Evolutionary conservation across 2,329 filamentous ascomycete species (phyloP).

Genomic region (Penicillium thymicola): DNA sequence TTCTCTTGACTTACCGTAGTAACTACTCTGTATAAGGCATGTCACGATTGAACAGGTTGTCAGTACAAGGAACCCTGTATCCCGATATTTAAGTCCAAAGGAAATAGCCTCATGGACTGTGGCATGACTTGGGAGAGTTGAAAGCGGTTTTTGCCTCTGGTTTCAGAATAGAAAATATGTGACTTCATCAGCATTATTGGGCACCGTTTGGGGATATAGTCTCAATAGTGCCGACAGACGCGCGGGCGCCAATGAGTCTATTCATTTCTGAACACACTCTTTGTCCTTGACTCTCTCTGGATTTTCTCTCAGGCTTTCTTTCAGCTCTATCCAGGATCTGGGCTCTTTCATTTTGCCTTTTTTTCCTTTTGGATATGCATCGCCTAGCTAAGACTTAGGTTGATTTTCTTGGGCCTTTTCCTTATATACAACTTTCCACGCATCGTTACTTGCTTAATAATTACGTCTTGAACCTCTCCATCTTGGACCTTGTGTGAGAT

Average conservation of each 20-base stretch:
- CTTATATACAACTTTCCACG: constrained; percentile 9
- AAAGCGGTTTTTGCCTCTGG: background rate
- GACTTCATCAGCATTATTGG: background rate
- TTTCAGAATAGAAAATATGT: background rate
- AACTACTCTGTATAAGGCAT: background rate
- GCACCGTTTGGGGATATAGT: background rate
- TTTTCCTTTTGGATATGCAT: background rate
- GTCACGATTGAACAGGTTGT: background rate
- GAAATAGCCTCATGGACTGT: background rate
- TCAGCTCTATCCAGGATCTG: constrained; percentile 14
- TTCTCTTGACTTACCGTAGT: background rate
- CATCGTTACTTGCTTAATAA: background rate
- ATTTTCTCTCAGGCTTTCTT: constrained; percentile 1
- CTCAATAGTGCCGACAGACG: constrained; percentile 1
- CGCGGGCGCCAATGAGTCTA: background rate
- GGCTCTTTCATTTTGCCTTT: background rate
- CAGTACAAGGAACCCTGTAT: background rate
- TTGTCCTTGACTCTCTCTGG: background rate
- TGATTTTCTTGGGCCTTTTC: constrained; percentile 15
- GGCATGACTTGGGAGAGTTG: background rate
- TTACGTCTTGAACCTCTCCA: constrained; percentile 4
- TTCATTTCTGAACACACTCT: background rate
- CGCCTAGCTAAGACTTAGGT: background rate
- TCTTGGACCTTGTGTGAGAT: background rate
- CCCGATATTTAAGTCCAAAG: background rate